Percentiles rank a stretch among this genome's conserved stretches.
phyloP scores from a whole-genome alignment of 345 rosid species.

The Pistacia atlantica region DNA sequence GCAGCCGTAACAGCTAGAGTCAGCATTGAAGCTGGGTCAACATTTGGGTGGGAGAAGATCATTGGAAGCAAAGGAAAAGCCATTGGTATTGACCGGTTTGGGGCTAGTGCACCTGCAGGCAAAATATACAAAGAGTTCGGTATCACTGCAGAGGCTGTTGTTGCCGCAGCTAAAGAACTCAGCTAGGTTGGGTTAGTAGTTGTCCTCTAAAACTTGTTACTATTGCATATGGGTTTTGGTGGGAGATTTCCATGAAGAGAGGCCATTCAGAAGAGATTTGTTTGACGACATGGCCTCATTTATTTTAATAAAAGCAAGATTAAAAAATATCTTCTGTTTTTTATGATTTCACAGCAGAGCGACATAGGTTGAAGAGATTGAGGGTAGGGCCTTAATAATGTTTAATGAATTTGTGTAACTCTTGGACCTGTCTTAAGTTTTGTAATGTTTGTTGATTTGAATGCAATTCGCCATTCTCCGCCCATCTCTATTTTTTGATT shows the following conservation, averaged over 20 bases:
- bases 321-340: conserved; percentile 26
- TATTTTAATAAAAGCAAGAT: conserved; percentile 35
- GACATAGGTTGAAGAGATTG: conserved; percentile 23
- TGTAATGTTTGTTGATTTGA: conserved; percentile 24
- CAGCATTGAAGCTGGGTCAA: conserved; percentile 89
- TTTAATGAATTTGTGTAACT: conserved; percentile 23
- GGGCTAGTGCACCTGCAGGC: conserved; percentile 95
- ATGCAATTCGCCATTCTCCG: conserved; percentile 6
- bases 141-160: conserved; percentile 67
- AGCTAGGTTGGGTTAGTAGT: conserved; percentile 25
- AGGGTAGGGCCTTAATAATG: conserved; percentile 5
- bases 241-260: conserved; percentile 18
- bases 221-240: conserved; percentile 15
- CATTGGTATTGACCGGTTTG: conserved; percentile 77
- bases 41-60: conserved; percentile 88
- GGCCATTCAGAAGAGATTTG: conserved; percentile 16
- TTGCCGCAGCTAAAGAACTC: conserved; percentile 72
- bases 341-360: conserved; percentile 24
- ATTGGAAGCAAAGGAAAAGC: conserved; percentile 80
- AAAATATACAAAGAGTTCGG: conserved; percentile 85
- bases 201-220: not conserved
- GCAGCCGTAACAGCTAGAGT: conserved; percentile 75
- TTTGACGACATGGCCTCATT: conserved; percentile 26
- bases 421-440: conserved; percentile 26
- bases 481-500: not conserved